A percentile compares a stretch with the other conserved stretches of the same genome.
phyloP scores from a whole-genome alignment of 1,284 basidiomycete genomes.

The Ustilago trichophora region DNA sequence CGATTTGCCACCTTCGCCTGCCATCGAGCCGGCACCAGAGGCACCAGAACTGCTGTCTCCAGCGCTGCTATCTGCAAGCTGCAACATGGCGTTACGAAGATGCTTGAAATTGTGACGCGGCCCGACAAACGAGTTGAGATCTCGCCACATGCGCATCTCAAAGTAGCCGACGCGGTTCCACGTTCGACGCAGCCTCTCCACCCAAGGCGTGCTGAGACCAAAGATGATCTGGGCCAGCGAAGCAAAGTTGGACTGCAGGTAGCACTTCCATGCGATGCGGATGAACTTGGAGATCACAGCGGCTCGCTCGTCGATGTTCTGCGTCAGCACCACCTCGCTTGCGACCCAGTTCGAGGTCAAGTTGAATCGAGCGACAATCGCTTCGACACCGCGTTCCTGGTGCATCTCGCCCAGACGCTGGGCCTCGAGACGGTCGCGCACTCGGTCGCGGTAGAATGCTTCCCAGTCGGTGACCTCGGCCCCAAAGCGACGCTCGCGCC shows the following conservation, averaged over 20 bases:
- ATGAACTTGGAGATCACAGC: constrained; percentile 81
- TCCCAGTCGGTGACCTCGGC: constrained; percentile 83
- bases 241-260: constrained; percentile 80
- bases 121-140: constrained; percentile 77
- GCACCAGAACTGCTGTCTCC: constrained; percentile 18
- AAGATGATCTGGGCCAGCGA: constrained; percentile 82
- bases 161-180: constrained; percentile 77
- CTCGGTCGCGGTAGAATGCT: constrained; percentile 79
- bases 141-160: constrained; percentile 80
- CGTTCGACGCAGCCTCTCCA: constrained; percentile 75
- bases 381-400: constrained; percentile 64
- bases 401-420: constrained; percentile 60
- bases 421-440: constrained; percentile 75
- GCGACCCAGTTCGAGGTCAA: constrained; percentile 82
- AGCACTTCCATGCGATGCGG: constrained; percentile 88
- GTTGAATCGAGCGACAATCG: constrained; percentile 86
- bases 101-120: constrained; percentile 77
- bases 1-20: not conserved
- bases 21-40: too few species aligned
- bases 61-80: constrained; percentile 28
- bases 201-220: constrained; percentile 79
- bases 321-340: constrained; percentile 74
- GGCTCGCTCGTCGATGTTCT: constrained; percentile 72
- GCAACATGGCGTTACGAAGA: constrained; percentile 66
- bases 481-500: constrained; percentile 65